Percentiles rank a stretch among this genome's conserved stretches.
phyloP scores from a whole-genome alignment of 2,329 filamentous ascomycete genomes.

The Fusarium zealandicum region DNA sequence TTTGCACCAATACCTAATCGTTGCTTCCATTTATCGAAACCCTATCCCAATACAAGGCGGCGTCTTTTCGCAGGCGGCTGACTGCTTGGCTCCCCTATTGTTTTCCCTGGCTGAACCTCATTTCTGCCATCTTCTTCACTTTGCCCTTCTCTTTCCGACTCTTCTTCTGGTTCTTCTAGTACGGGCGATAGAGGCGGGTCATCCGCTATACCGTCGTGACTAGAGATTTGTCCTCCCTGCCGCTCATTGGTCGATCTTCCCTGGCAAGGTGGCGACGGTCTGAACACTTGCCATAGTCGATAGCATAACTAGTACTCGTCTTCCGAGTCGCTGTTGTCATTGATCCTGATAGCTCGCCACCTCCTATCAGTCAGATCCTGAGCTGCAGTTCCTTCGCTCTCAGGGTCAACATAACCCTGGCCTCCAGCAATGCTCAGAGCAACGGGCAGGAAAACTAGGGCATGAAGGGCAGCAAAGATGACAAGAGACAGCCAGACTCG shows the following conservation, averaged over 20 bases:
- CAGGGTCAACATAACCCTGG: slow-evolving; percentile 85
- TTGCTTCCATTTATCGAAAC: no score
- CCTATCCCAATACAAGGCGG: no score
- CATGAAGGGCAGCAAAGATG: slow-evolving; percentile 85
- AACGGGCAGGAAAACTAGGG: slow-evolving; percentile 90
- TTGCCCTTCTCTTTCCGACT: not conserved
- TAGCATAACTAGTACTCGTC: slow-evolving; percentile 58
- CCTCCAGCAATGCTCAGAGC: slow-evolving; percentile 86
- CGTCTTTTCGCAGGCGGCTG: not conserved
- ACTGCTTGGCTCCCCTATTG: not conserved
- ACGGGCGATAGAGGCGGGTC: not conserved
- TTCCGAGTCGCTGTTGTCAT: slow-evolving; percentile 78
- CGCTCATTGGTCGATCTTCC: not conserved
- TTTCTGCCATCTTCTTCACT: not conserved
- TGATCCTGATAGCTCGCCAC: slow-evolving; percentile 78
- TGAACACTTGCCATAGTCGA: slow-evolving; percentile 3
- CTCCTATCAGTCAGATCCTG: slow-evolving; percentile 83
- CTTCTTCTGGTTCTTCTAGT: slow-evolving; percentile 8
- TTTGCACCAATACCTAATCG: no score
- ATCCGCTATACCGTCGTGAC: not conserved
- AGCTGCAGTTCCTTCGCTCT: slow-evolving; percentile 86
- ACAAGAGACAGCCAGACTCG: slow-evolving; percentile 94
- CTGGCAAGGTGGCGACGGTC: not conserved
- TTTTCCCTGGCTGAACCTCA: not conserved
- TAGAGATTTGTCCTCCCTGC: not conserved